Evolutionary conservation across 1,139 yeast species (phyloP).

Genomic region (Keqinozyma sinolaborantium): DNA sequence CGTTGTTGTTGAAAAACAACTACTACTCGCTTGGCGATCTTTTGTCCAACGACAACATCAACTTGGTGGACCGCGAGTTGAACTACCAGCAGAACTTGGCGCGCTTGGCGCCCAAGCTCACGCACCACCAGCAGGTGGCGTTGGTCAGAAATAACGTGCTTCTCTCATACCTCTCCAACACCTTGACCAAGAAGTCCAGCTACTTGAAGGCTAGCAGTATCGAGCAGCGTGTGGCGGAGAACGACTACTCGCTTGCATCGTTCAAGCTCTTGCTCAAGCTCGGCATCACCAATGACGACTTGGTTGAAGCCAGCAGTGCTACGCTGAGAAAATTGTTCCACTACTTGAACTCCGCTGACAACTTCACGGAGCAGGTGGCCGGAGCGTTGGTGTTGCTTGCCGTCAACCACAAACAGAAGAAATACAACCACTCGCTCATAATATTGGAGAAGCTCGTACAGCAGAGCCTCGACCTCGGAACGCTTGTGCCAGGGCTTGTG

Average conservation of each 20-base stretch:
- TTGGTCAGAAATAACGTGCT: slow-evolving; percentile 43
- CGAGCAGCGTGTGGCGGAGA: slow-evolving; percentile 17
- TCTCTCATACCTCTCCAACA: slow-evolving; percentile 37
- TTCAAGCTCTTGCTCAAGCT: slow-evolving; percentile 28
- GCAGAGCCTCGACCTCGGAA: slow-evolving; percentile 13
- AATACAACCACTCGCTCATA: slow-evolving; percentile 42
- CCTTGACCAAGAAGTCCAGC: slow-evolving; percentile 23
- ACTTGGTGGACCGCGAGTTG: slow-evolving; percentile 42
- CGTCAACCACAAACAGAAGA: slow-evolving; percentile 32
- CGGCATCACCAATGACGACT: slow-evolving; percentile 25
- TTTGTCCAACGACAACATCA: slow-evolving; percentile 19
- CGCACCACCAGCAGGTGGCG: slow-evolving; percentile 38
- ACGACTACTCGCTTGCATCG: slow-evolving; percentile 30
- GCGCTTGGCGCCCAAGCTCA: slow-evolving; percentile 35
- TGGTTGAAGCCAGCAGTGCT: slow-evolving; percentile 14
- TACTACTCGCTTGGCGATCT: slow-evolving; percentile 16
- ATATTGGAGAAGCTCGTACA: slow-evolving; percentile 35
- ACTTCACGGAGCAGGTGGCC: slow-evolving; percentile 21
- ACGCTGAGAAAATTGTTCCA: slow-evolving; percentile 24
- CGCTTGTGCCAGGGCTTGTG: slow-evolving; percentile 38
- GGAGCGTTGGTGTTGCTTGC: slow-evolving; percentile 45
- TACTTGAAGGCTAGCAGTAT: slow-evolving; percentile 19
- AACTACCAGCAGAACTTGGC: slow-evolving; percentile 37
- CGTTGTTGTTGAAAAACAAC: slow-evolving; percentile 33
- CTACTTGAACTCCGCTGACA: slow-evolving; percentile 11